Base-by-base conservation (phyloP, 2,329 filamentous ascomycete genomes). In the Torrubiella hemipterigena region DNA sequence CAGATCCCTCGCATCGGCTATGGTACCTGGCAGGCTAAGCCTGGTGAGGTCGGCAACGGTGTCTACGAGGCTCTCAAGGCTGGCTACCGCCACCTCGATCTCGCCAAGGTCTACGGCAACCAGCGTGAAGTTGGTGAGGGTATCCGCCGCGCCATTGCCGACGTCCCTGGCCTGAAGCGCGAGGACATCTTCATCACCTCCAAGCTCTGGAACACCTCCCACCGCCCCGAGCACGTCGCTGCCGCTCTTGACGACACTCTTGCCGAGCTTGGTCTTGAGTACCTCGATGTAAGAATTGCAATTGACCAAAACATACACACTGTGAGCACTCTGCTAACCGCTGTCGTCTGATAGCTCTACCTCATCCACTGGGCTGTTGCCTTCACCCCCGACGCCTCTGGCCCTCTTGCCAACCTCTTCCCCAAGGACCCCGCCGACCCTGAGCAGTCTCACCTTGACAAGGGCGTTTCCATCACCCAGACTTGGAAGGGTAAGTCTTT, bases 1-100 rank as follows among this genome's bases (percentile, higher is more conserved):
- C 70, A 74, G 54, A 77, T 78, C 29, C 67, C 71, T 15, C 58
- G 59, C 28, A 51, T 72, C 35, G 62, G 65, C 36, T 56, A 32
- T 16, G 72, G 71, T 46, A 81, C 76, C 44, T 81, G 76, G 76
- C 77, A 81, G 51, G 73, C 76, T 19, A 59, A 66, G 42, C 73
- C 74, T 31, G 71, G 70, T 40, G 69, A 80, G 54, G 75, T 79
- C 37, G 67, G 69, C 35, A 59, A 67, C 22, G 76, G 76, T 24
- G 74, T 82, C 45, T 73, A 72, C 50, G 65, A 66, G 41, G 75
- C 76, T 21, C 63, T 81, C 37, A 69, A 68, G 51, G 54, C 61
- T 23, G 76, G 76, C 36, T 81, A 80, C 58, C 65, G 72, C 31
- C 74, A 79, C 51, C 71, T 80, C 40, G 60, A 64, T 37, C 50